Base-by-base conservation (phyloP, 78 protist species). In the Mastigamoeba balamuthi region DNA sequence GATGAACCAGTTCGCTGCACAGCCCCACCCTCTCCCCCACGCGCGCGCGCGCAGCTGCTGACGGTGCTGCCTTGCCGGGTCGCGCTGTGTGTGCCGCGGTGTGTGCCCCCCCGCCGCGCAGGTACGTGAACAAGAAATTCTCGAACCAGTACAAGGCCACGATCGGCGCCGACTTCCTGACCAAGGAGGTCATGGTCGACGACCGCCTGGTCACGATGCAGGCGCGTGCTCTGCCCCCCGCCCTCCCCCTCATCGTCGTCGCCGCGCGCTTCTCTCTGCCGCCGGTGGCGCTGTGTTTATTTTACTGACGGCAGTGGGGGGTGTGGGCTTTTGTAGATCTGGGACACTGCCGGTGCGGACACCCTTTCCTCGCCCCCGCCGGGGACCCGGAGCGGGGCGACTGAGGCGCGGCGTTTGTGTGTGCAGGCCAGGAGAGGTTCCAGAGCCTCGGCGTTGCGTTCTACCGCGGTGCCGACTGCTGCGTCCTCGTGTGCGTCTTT, bases 111-210 rank as follows among this genome's bases (percentile, higher is more conserved):
- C 5, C 72, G 40, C n/a, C 71, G 17, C 23, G 58, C 17, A 48
- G 58, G 74, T 92, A 92, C 72, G 99, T 96, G 33, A 94, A 91
- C 90, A 81, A 91, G 74, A 92, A 93, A 89, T 97, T 97, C 87
- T 85, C 86, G 78, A 86, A 76, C 87, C 92, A 92, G 76, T 97
- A 98, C 90, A 97, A 97, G 89, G 99, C 99, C 41, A 98, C 99
- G 76, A 97, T 98, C 40, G 99, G 99, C 29, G 99, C 99, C 9
- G 99, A 98, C 75, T 98, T 98, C 88, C 87, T 96, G 43, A 94
- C 97, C 10, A 84, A 84, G 86, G 99, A 96, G 44, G 88, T 98
- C 27, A 79, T 37, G 70, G 94, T 98, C 17, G 99, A 98, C 36
- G 99, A 91, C 69, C 66, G 92, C 4, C 86, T 79, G 17, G 98